Percentiles rank a stretch among this genome's conserved stretches.
These are phyloP conservation scores for Phaffomyces antillensis DNA, from an alignment of 805 yeast genomes.

Conservation along the genomic window DNA sequence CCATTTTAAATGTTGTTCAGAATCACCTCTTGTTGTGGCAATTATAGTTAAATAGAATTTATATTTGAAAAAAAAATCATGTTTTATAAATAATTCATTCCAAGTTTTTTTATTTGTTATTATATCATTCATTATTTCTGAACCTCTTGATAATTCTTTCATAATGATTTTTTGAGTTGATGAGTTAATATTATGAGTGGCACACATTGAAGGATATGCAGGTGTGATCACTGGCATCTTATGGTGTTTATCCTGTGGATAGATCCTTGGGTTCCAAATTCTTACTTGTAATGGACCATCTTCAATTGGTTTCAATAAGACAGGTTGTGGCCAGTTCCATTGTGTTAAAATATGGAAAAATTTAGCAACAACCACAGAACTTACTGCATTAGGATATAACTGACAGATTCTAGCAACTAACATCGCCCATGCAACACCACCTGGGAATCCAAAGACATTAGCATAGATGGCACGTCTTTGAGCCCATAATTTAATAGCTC, in stretches of 20 bases:
- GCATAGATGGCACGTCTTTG: slow-evolving; percentile 91
- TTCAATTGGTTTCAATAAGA: slow-evolving; percentile 82
- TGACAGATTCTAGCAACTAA: slow-evolving; percentile 97
- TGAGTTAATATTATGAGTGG: slow-evolving; percentile 89
- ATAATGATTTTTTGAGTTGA: slow-evolving; percentile 82
- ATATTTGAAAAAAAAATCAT: slow-evolving; percentile 75
- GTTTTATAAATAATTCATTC: slow-evolving; percentile 71
- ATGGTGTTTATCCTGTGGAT: slow-evolving; percentile 84
- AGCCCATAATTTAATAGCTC: slow-evolving; percentile 96
- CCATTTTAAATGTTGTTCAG: slow-evolving; percentile 86
- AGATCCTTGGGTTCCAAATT: slow-evolving; percentile 93
- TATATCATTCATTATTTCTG: slow-evolving; percentile 62
- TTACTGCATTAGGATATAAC: slow-evolving; percentile 90
- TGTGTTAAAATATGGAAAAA: slow-evolving; percentile 79
- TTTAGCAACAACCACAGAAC: slow-evolving; percentile 84
- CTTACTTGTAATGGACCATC: slow-evolving; percentile 96
- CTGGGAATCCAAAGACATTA: slow-evolving; percentile 95
- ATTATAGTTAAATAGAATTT: slow-evolving; percentile 81
- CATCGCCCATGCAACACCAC: slow-evolving; percentile 99
- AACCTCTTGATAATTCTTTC: slow-evolving; percentile 74
- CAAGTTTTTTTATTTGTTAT: slow-evolving; percentile 56
- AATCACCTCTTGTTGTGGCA: slow-evolving; percentile 63
- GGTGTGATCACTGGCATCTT: slow-evolving; percentile 98
- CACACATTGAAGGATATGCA: slow-evolving; percentile 98
- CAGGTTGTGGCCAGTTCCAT: slow-evolving; percentile 99